Conservation (phyloP, 164 flowering plant species). For the Aristolochia fimbriata region DNA sequence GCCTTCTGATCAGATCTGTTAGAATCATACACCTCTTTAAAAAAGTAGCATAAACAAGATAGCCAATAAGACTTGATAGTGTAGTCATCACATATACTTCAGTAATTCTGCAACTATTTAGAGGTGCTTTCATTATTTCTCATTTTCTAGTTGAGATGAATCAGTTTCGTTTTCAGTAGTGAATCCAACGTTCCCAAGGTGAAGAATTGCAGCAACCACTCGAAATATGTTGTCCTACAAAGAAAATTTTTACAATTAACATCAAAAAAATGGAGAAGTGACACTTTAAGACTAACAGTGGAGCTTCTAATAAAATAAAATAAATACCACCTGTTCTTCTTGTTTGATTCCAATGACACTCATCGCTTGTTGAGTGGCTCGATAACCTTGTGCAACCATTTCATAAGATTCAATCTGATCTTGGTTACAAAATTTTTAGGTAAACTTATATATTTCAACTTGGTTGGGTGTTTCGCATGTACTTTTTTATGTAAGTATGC, state of each 20-base stretch:
- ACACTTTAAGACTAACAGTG: no score
- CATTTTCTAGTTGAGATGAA: no score
- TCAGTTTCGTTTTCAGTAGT: no score
- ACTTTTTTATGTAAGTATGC: background rate
- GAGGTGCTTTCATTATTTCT: no score
- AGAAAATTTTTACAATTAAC: background rate
- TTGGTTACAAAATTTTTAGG: conserved; percentile 49
- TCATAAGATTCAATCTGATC: conserved; percentile 71
- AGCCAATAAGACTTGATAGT: no score
- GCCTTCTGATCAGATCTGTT: conserved; percentile 58
- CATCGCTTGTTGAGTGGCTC: conserved; percentile 80
- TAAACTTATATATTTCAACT: background rate
- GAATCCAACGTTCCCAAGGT: conserved; percentile 72
- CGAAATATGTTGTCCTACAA: conserved; percentile 73
- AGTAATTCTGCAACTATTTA: no score
- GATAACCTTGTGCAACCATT: conserved; percentile 50
- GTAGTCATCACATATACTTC: conserved; percentile 44
- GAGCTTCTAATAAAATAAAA: background rate
- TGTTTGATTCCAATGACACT: conserved; percentile 68
- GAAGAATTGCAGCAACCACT: conserved; percentile 77
- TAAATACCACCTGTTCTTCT: conserved; percentile 55
- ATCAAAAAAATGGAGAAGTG: no score
- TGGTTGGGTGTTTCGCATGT: no score
- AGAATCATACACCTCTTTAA: background rate
- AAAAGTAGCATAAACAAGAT: background rate